Conservation (phyloP, 768 basidiomycete species). For the Russula brevipes region DNA sequence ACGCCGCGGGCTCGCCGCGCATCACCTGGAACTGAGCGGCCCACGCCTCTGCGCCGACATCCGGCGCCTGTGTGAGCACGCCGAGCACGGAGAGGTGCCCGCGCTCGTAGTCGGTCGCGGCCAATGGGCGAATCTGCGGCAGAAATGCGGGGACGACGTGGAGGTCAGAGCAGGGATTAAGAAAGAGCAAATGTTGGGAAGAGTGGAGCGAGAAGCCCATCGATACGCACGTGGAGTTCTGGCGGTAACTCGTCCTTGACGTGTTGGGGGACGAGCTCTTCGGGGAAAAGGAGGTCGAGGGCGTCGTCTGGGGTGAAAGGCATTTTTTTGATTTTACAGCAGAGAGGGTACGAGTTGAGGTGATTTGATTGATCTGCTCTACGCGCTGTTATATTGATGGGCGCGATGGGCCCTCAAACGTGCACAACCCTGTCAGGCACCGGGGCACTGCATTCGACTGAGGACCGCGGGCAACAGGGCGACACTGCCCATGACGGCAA, state of each 20-base stretch:
- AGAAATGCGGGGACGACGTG: not conserved
- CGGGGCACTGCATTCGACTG: too few species aligned
- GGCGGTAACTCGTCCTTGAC: conserved; percentile 55
- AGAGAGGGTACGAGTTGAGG: not conserved
- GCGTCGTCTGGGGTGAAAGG: conserved; percentile 54
- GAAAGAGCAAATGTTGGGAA: not conserved
- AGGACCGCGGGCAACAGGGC: too few species aligned
- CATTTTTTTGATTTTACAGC: conserved; percentile 25
- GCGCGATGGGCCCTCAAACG: not conserved
- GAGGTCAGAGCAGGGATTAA: not conserved
- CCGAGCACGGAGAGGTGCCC: conserved; percentile 81
- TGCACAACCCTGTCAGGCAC: not conserved
- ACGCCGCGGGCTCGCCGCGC: conserved; percentile 52
- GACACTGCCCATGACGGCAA: too few species aligned
- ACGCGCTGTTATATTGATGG: not conserved
- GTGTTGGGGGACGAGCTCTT: conserved; percentile 61
- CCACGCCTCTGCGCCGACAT: conserved; percentile 66
- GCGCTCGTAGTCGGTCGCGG: conserved; percentile 74
- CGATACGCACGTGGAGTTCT: conserved; percentile 57
- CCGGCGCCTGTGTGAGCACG: conserved; percentile 64
- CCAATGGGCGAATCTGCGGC: conserved; percentile 79
- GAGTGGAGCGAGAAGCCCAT: not conserved
- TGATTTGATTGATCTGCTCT: not conserved
- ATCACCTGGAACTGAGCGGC: conserved; percentile 59
- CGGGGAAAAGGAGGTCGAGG: conserved; percentile 76